phyloP scores from a whole-genome alignment of 1,284 basidiomycete genomes.

The Microbotryum saponariae region DNA sequence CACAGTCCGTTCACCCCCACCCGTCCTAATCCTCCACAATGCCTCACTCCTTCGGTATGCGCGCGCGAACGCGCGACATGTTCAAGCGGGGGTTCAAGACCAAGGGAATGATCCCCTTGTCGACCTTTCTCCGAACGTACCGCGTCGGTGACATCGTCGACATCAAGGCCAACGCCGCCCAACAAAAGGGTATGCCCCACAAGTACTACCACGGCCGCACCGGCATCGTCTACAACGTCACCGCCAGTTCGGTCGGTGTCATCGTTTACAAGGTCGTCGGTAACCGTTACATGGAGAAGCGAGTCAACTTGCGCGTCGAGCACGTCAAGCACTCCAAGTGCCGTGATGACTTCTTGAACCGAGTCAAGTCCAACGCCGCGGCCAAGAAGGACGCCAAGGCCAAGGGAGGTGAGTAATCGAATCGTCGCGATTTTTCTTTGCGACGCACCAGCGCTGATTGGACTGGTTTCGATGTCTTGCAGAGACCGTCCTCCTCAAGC shows the following conservation, averaged over 20 bases:
- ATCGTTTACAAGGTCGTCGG: constrained; percentile 99
- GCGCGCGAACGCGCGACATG: constrained; percentile 99
- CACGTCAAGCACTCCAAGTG: constrained; percentile 98
- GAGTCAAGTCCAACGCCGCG: constrained; percentile 87
- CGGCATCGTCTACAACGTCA: constrained; percentile 97
- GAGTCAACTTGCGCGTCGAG: constrained; percentile 97
- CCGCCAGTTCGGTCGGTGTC: constrained; percentile 87
- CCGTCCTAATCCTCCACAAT: constrained; percentile 55
- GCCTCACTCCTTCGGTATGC: constrained; percentile 97
- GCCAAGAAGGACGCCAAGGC: constrained; percentile 77
- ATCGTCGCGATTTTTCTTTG: no score
- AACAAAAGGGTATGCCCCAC: constrained; percentile 99
- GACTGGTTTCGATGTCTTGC: not conserved
- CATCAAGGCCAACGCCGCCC: constrained; percentile 97
- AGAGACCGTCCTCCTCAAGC: constrained; percentile 77
- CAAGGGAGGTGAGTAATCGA: constrained; percentile 64
- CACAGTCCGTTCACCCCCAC: constrained; percentile 5
- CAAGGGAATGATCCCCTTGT: constrained; percentile 72
- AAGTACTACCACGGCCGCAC: constrained; percentile 69
- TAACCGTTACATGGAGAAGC: constrained; percentile 98
- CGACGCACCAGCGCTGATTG: not conserved
- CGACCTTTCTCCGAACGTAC: constrained; percentile 89
- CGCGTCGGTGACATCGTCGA: constrained; percentile 97
- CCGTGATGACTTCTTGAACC: constrained; percentile 93
- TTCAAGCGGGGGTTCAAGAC: constrained; percentile 93